Conservation (phyloP, 192 early-diverging fungal genomes). For the Dissophora ornata region DNA sequence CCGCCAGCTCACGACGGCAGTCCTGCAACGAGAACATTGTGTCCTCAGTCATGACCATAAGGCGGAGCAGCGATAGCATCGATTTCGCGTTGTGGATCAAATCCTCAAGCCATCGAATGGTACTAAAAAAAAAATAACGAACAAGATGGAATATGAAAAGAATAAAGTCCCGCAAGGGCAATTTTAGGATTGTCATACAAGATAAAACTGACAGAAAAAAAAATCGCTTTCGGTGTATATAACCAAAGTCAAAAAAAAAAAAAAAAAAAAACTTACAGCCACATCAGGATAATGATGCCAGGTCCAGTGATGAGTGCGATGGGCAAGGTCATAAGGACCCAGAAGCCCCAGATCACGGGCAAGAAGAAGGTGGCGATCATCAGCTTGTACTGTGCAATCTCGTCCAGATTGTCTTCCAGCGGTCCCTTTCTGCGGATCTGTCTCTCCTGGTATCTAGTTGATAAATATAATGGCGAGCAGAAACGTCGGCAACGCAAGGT, state of each 20-base stretch:
- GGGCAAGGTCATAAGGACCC: constrained; percentile 45
- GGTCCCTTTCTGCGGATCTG: constrained; percentile 45
- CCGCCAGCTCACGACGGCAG: constrained; percentile 26
- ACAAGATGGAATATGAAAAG: too few relatives aligned
- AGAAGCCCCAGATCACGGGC: constrained; percentile 47
- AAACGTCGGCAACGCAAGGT: too few relatives aligned
- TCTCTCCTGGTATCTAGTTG: constrained; percentile 53
- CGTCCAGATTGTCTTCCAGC: constrained; percentile 55
- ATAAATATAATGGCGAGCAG: not conserved
- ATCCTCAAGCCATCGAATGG: constrained; percentile 57
- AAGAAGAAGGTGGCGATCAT: constrained; percentile 54
- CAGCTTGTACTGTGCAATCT: constrained; percentile 59
- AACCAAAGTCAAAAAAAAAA: not conserved
- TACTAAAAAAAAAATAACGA: constrained; percentile 13
- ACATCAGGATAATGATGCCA: constrained; percentile 50
- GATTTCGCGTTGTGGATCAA: constrained; percentile 52
- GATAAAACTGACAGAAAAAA: not conserved
- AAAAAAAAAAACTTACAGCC: constrained; percentile 36
- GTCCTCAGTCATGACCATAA: constrained; percentile 45
- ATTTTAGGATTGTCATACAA: too few relatives aligned
- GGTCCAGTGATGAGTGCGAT: constrained; percentile 43
- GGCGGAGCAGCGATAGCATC: constrained; percentile 32
- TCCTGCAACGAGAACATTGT: constrained; percentile 39
- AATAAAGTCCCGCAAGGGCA: too few relatives aligned
- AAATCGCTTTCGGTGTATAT: not conserved